Base-by-base conservation (phyloP, 2,329 filamentous ascomycete species). In the Uncinocarpus reesii region DNA sequence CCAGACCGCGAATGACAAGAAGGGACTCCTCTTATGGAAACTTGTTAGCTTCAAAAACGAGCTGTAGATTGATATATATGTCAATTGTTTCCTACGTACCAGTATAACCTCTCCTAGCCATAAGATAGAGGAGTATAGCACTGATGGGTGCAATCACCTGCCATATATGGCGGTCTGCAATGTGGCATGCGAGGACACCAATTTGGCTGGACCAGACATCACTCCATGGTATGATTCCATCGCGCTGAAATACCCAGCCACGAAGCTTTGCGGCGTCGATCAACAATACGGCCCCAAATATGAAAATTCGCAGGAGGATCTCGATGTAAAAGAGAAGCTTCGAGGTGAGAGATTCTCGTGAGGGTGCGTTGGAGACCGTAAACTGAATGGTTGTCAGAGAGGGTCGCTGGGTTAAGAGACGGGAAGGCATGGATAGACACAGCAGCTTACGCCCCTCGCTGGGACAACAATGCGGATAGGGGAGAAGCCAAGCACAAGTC, bases 301-400 rank as follows among this genome's bases (percentile, higher is more conserved):
- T 50, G 1, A 71, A 2, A 2, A 71, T 53, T 15, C 76, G 71
- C 2, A 72, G 49, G 4, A 74, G 51, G 42, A 77, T 56, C 36
- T 69, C 62, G 26, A 73, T 48, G 52, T 65, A 63, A 55, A 69
- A 71, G 4, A 69, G 55, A 40, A 71, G 49, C 49, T 65, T 70
- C 10, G 74, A 68, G 11, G 71, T 59, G 26, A 75, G 58, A 13
- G 70, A 75, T 7, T 63, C 64, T 29, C 66, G 67, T 10, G 65
- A 60, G 10, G 84, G 79, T 37, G 80, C 79, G 50, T 89, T 95
- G 29, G 89, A 92, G 48, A 95, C 86, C 24, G 84, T 93, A 74
- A 90, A 96, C 56, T 86, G 84, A 62, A 86, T 81, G n/a, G 92
- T 95, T 2, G 88, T 93, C 40, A 86, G 83, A 20, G 92, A 89